Evolutionary conservation across 805 yeast genomes (phyloP).

Genomic region (Hanseniaspora guilliermondii): DNA sequence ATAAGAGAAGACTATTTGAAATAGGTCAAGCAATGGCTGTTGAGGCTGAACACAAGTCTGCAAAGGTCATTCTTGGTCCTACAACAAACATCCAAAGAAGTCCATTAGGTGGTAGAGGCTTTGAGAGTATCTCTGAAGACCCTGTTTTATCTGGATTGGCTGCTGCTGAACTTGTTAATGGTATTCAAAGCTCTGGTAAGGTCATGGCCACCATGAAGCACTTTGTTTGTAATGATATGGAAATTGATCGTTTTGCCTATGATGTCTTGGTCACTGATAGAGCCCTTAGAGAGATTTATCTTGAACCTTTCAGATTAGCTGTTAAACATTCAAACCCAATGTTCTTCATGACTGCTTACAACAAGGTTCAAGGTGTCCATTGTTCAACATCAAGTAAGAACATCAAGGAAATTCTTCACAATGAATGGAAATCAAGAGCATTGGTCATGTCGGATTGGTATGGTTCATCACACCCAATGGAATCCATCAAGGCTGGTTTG

Average conservation of each 20-base stretch:
- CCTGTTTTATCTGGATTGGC: constrained; percentile 38
- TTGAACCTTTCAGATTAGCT: constrained; percentile 53
- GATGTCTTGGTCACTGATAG: constrained; percentile 43
- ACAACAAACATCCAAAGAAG: constrained; percentile 43
- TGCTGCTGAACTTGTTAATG: constrained; percentile 40
- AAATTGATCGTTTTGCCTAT: constrained; percentile 39
- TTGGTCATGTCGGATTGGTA: constrained; percentile 53
- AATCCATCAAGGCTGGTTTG: constrained; percentile 41
- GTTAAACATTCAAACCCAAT: constrained; percentile 40
- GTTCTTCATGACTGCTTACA: constrained; percentile 51
- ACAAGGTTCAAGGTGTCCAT: constrained; percentile 50
- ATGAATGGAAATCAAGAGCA: constrained; percentile 50
- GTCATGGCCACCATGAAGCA: constrained; percentile 52
- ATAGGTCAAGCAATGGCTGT: constrained; percentile 43
- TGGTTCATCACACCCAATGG: constrained; percentile 40
- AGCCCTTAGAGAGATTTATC: constrained; percentile 53
- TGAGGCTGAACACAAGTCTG: constrained; percentile 44
- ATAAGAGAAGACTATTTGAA: constrained; percentile 34
- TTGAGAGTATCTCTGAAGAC: constrained; percentile 52
- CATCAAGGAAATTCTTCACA: constrained; percentile 36
- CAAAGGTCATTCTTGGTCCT: constrained; percentile 39
- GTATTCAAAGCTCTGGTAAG: constrained; percentile 40
- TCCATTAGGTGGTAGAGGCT: constrained; percentile 52
- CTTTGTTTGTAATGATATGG: constrained; percentile 51
- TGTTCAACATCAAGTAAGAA: constrained; percentile 36